These are phyloP conservation scores for Gastrolobium villosum DNA, from an alignment of 306 rosid genomes.

Conservation along the genomic window DNA sequence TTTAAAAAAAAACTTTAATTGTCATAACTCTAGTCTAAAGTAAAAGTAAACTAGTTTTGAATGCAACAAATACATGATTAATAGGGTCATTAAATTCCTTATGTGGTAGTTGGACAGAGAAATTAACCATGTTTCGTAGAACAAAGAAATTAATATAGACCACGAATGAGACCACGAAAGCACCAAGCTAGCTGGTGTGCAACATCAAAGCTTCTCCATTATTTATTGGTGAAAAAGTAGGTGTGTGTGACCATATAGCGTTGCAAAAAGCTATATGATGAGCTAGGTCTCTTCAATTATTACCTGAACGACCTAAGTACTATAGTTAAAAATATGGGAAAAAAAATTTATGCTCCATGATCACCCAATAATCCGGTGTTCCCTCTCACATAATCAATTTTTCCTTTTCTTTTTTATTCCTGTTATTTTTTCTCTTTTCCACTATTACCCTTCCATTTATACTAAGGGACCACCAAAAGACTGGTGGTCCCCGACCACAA, in stretches of 20 bases:
- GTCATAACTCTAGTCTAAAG: background rate
- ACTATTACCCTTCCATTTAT: no score
- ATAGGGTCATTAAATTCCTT: background rate
- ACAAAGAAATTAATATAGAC: background rate
- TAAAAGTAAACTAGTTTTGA: background rate
- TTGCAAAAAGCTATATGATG: background rate
- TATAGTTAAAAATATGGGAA: no score
- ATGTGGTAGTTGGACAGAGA: background rate
- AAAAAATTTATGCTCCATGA: no score
- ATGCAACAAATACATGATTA: background rate
- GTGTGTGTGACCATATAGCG: background rate
- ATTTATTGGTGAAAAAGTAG: slow-evolving; percentile 4
- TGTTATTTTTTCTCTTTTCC: no score
- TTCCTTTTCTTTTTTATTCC: no score
- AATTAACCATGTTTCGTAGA: background rate
- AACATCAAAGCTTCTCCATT: background rate
- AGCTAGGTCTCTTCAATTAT: slow-evolving; percentile 13
- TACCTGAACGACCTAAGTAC: background rate
- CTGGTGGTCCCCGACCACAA: no score
- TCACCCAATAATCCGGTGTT: no score
- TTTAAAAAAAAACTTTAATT: background rate
- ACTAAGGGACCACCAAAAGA: no score
- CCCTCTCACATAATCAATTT: no score
- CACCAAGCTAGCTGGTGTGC: background rate
- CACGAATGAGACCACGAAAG: background rate